Percentiles rank a stretch among this genome's conserved stretches.
phyloP scores from a whole-genome alignment of 345 rosid species.

The Hevea brasiliensis region DNA sequence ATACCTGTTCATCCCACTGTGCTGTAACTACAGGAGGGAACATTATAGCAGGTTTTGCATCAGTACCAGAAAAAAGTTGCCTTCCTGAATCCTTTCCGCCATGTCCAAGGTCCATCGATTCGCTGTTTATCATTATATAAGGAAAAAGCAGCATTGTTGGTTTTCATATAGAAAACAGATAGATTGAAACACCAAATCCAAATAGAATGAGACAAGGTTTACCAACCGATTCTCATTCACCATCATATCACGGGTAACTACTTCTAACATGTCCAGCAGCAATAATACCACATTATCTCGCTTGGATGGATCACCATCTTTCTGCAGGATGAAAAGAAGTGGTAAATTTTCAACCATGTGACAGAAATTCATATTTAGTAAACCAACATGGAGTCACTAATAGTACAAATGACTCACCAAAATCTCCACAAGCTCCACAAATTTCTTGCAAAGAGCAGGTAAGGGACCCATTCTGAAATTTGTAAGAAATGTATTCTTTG shows the following conservation, averaged over 20 bases:
- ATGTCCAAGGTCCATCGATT: conserved; percentile 77
- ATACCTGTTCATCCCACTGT: conserved; percentile 96
- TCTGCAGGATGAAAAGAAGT: conserved; percentile 50
- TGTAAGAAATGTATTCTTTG: conserved; percentile 77
- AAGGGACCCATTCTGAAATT: conserved; percentile 85
- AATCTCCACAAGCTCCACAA: conserved; percentile 85
- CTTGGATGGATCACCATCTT: conserved; percentile 76
- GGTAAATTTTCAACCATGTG: not conserved
- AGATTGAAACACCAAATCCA: conserved; percentile 2
- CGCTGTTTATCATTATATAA: conserved; percentile 46
- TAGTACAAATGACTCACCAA: conserved; percentile 56
- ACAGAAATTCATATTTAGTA: not conserved
- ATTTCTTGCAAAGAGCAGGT: conserved; percentile 67
- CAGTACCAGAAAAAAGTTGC: conserved; percentile 94
- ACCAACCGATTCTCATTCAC: conserved; percentile 87
- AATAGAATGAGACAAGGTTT: conserved; percentile 21
- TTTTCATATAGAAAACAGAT: conserved; percentile 1
- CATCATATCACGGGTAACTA: conserved; percentile 94
- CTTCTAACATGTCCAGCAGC: conserved; percentile 95
- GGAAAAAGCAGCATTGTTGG: not conserved
- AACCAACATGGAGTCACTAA: conserved; percentile 3
- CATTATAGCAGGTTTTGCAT: conserved; percentile 74
- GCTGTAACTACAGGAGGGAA: conserved; percentile 78
- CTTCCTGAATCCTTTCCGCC: conserved; percentile 89
- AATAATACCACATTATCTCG: conserved; percentile 71